A percentile compares a stretch with the other conserved stretches of the same genome.
These are phyloP conservation scores for Trichoderma cornu-damae DNA, from an alignment of 2,329 filamentous ascomycete genomes.

Conservation along the genomic window DNA sequence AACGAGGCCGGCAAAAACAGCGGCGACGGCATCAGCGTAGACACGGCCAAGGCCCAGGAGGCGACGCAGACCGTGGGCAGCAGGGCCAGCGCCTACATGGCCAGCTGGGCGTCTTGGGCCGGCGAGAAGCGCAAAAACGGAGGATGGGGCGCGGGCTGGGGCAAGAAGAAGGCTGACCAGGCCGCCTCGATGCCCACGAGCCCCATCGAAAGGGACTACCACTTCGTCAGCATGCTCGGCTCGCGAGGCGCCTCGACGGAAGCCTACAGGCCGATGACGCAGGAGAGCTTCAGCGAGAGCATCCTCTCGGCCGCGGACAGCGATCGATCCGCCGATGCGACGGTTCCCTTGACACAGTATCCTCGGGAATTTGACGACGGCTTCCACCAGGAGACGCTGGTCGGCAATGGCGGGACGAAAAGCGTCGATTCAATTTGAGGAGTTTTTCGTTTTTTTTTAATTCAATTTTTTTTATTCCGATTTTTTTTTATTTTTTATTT, in stretches of 20 bases:
- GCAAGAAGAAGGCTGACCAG: slow-evolving; percentile 31
- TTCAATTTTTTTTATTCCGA: no score
- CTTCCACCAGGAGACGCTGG: slow-evolving; percentile 13
- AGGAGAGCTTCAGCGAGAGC: slow-evolving; percentile 43
- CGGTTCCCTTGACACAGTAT: slow-evolving; percentile 9
- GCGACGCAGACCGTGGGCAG: slow-evolving; percentile 46
- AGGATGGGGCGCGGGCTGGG: slow-evolving; percentile 42
- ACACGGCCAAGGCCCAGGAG: slow-evolving; percentile 41
- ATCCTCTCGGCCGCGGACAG: slow-evolving; percentile 39
- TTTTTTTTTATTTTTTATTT: background rate
- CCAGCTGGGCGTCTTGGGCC: slow-evolving; percentile 65
- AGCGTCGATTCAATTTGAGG: background rate
- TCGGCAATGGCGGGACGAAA: slow-evolving; percentile 8
- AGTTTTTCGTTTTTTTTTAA: no score
- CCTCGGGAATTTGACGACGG: slow-evolving; percentile 14
- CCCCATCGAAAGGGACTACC: slow-evolving; percentile 37
- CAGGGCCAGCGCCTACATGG: slow-evolving; percentile 60
- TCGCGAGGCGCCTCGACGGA: slow-evolving; percentile 29
- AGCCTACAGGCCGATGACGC: slow-evolving; percentile 32
- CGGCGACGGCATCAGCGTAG: slow-evolving; percentile 19
- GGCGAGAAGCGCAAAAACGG: slow-evolving; percentile 66
- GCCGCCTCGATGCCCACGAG: slow-evolving; percentile 32
- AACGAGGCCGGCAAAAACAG: slow-evolving; percentile 6
- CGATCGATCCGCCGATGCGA: slow-evolving; percentile 21
- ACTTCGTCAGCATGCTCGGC: slow-evolving; percentile 32